Evolutionary conservation across 345 rosid species (phyloP).

Genomic region (Hirschfeldia incana): DNA sequence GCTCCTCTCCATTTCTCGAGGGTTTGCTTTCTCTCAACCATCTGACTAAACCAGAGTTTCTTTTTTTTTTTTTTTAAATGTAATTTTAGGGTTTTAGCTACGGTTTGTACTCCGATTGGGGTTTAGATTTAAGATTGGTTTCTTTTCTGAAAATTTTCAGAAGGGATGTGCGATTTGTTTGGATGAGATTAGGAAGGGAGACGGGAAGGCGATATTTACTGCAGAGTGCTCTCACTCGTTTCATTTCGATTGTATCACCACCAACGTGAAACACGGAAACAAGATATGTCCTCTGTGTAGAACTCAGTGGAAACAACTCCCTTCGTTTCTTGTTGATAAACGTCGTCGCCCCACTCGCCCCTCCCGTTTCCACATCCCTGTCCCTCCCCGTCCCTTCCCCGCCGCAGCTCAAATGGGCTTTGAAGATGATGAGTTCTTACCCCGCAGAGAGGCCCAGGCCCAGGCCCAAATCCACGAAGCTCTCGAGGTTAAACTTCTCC

Average conservation of each 20-base stretch:
- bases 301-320: slow-evolving; percentile 76
- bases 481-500: slow-evolving; percentile 31
- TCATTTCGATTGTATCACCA: slow-evolving; percentile 85
- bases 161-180: slow-evolving; percentile 79
- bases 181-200: slow-evolving; percentile 61
- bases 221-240: slow-evolving; percentile 96
- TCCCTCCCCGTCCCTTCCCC: slow-evolving; percentile 52
- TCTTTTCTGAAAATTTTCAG: slow-evolving; percentile 48
- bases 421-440: slow-evolving; percentile 76
- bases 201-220: slow-evolving; percentile 83
- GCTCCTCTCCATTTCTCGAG: slow-evolving; percentile 23
- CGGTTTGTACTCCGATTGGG: neutral
- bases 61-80: neutral
- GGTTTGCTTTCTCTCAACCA: slow-evolving; percentile 18
- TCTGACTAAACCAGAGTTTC: neutral
- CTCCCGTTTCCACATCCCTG: neutral
- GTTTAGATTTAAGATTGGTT: slow-evolving; percentile 19
- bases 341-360: no score
- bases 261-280: slow-evolving; percentile 85
- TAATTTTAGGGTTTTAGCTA: neutral
- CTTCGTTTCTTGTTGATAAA: slow-evolving; percentile 29
- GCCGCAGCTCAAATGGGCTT: slow-evolving; percentile 49
- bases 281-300: slow-evolving; percentile 82
- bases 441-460: slow-evolving; percentile 14
- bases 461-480: no score